Base-by-base conservation (phyloP, 352 stramenopile species). In the Globisporangium perplexum region DNA sequence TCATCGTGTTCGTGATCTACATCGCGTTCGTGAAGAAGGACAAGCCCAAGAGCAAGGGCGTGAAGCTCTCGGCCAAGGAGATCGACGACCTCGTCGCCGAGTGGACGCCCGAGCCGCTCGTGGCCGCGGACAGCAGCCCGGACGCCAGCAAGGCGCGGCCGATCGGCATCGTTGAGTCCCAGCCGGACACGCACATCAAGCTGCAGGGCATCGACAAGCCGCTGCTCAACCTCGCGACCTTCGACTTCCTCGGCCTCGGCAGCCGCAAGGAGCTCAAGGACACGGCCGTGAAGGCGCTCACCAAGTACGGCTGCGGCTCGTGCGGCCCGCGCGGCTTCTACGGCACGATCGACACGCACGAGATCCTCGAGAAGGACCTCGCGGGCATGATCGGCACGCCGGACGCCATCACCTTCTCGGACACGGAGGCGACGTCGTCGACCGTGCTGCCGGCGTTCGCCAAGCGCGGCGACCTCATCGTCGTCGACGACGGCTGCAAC, bases 321-420 rank as follows among this genome's bases (percentile, higher is more conserved):
- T 99, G 97, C 60, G 97, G 97, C 33, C 97, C 97, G 17, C 88
- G 97, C 24, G 96, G 96, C 15, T 99, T 99, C 66, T 99, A 99
- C 71, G 97, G 97, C 28, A 98, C 97, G 20, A 98, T 99, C 50
- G 81, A 93, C 69, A 84, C 75, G 46, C 83, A 92, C 54, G 80
- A 91, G 66, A 82, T 82, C 30, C 64, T 98, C 10, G 96, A 99
- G 77, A 82, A 95, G 43, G 72, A 85, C 43, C 86, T 99, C 42
- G 74, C 94, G 1, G 57, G 84, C 28, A 98, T 98, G 72, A 93
- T 97, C 53, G 79, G 84, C 38, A 97, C 91, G 17, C 81, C 97
- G 26, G 86, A 96, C 52, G 91, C 93, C 45, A 98, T 99, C 74
- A 95, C 94, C 30, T 99, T 99, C 72, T 98, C 90, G 22, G 96